Evolutionary conservation across 768 basidiomycete genomes (phyloP).

Genomic region (Suillus spraguei): DNA sequence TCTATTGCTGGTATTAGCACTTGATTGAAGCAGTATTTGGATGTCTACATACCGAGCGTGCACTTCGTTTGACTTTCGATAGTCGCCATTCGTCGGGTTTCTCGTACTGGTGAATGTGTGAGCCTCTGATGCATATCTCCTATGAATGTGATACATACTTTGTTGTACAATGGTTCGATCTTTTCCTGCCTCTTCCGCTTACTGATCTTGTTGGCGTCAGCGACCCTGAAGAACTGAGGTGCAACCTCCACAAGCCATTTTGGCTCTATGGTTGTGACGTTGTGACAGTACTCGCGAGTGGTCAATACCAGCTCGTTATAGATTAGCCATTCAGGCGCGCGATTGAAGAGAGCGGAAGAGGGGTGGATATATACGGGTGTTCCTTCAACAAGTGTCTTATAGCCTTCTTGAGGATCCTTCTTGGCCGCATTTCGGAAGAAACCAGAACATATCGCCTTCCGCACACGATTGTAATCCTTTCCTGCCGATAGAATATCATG

Average conservation of each 20-base stretch:
- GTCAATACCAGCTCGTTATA: constrained; percentile 97
- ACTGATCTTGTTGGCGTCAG: constrained; percentile 96
- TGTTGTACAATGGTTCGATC: constrained; percentile 95
- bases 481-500: constrained; percentile 96
- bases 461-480: constrained; percentile 88
- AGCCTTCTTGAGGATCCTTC: constrained; percentile 97
- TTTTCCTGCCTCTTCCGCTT: constrained; percentile 96
- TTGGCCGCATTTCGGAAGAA: constrained; percentile 99
- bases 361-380: constrained; percentile 99
- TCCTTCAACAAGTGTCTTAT: constrained; percentile 96
- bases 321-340: constrained; percentile 93
- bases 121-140: constrained; percentile 6
- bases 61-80: constrained; percentile 90
- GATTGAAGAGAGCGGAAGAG: constrained; percentile 95
- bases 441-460: constrained; percentile 95
- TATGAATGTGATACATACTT: constrained; percentile 40
- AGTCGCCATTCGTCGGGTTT: constrained; percentile 94
- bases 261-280: constrained; percentile 94
- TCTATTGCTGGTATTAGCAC: constrained; percentile 41
- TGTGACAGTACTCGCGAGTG: constrained; percentile 93
- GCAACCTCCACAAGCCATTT: constrained; percentile 99
- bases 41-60: constrained; percentile 64
- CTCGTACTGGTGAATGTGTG: constrained; percentile 55
- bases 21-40: neutral
- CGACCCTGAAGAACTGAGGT: constrained; percentile 98